Base-by-base conservation (phyloP, 1,139 yeast genomes). In the Nakaseomyces kungkrabaensis region DNA sequence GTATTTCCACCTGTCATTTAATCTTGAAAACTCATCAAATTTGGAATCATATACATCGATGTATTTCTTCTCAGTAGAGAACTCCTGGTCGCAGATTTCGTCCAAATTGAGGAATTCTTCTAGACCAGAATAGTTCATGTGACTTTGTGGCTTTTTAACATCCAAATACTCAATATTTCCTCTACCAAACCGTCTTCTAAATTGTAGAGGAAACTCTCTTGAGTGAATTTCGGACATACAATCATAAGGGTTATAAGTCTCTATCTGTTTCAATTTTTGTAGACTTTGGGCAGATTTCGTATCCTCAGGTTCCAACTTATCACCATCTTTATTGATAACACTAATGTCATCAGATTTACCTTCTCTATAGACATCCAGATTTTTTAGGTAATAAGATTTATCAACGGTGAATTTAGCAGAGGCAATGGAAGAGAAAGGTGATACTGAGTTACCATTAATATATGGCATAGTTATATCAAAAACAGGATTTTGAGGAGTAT, bases 401-500 rank as follows among this genome's bases (percentile, higher is more conserved):
- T 81, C 80, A 50, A 85, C 74, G 58, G 85, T 89, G 60, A 83
- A 89, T 53, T 78, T 77, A 29, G 85, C 79, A 1, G 90, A 78
- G 0, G 90, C 79, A 46, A 88, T 82, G 0, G 95, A 85, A 11
- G 95, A 83, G 62, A 85, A 86, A 1, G 95, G 92, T 43, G 74
- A 71, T 44, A 79, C 69, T 54, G 82, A 86, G 51, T 78, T 67
- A 34, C 71, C 68, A 41, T 29, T 29, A n/a, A 10, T 7, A 8
- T 72, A 68, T 37, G 81, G 79, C 51, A 79, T 74, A 17, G 82
- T 75, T 52, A 88, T 77, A 57, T 85, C 82, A 64, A 88, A 84
- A 52, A 77, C 82, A n/a, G 97, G 97, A 60, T 83, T 86, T 61
- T 80, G 79, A n/a, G 95, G 85, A 68, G 86, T 90, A 68, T 90